A percentile compares a stretch with the other conserved stretches of the same genome.
These are phyloP conservation scores for Phytopythium ostracodes DNA, from an alignment of 352 stramenopile species.

Conservation along the genomic window DNA sequence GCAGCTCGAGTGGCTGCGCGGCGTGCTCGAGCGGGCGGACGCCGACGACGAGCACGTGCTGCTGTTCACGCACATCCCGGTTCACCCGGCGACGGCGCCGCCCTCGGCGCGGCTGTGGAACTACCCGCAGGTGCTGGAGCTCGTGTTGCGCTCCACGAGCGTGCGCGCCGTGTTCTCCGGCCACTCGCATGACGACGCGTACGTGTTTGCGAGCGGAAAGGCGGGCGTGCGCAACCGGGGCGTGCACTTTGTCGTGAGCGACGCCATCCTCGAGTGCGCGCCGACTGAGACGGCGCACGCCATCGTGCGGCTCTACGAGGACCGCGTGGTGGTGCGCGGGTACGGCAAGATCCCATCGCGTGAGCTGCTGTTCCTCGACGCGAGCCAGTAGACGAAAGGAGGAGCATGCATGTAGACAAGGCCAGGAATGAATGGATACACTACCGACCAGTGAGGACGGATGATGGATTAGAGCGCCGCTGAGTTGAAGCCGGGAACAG, in stretches of 20 bases:
- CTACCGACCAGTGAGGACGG: not conserved
- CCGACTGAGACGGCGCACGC: conserved; percentile 55
- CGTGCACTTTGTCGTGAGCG: conserved; percentile 67
- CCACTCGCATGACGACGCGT: conserved; percentile 62
- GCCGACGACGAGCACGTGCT: conserved; percentile 44
- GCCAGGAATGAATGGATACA: not conserved
- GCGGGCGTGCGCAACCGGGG: conserved; percentile 7
- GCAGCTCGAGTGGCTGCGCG: conserved; percentile 59
- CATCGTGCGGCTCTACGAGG: conserved; percentile 47
- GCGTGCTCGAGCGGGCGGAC: conserved; percentile 26
- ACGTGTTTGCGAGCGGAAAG: conserved; percentile 15
- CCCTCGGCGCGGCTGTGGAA: conserved; percentile 70
- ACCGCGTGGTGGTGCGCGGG: conserved; percentile 50
- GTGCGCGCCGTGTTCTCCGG: conserved; percentile 70
- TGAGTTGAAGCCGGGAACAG: too few species aligned
- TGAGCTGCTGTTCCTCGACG: conserved; percentile 34
- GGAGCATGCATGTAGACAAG: too few species aligned
- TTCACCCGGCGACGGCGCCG: conserved; percentile 40
- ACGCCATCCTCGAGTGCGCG: conserved; percentile 67
- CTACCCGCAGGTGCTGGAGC: conserved; percentile 55
- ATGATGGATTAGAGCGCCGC: not conserved
- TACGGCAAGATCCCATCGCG: conserved; percentile 59
- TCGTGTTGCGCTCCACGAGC: conserved; percentile 35
- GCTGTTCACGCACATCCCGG: conserved; percentile 69
- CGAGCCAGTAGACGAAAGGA: not conserved